phyloP scores from a whole-genome alignment of 2,329 filamentous ascomycete genomes.

The Leptodontidium sp. region DNA sequence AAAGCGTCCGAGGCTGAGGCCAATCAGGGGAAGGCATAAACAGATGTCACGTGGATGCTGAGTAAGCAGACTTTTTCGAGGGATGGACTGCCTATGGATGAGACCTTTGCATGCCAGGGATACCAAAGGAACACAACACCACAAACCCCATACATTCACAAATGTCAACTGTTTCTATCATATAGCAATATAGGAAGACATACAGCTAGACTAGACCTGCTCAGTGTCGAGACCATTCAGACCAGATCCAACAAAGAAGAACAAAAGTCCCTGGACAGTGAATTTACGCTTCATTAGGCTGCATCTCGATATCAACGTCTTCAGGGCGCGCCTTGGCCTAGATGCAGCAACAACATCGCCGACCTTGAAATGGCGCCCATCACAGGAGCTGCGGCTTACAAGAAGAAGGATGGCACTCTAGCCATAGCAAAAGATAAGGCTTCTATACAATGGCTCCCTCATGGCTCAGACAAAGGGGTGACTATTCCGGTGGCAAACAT shows the following conservation, averaged over 20 bases:
- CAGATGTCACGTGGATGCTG: not conserved
- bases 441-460: conserved; percentile 82
- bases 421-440: conserved; percentile 76
- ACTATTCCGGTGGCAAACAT: conserved; percentile 79
- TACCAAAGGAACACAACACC: not conserved
- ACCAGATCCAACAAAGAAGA: not conserved
- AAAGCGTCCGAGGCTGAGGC: not conserved
- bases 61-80: not conserved
- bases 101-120: not conserved
- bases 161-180: not conserved
- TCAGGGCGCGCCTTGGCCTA: conserved; percentile 14
- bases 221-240: not conserved
- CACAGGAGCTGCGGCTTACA: conserved; percentile 77
- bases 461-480: conserved; percentile 68
- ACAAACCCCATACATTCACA: not conserved
- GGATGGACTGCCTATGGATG: no score
- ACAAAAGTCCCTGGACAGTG: not conserved
- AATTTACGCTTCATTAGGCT: conserved; percentile 4
- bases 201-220: no score
- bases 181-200: no score
- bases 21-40: conserved; percentile 6
- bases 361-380: conserved; percentile 50
- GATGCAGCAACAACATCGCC: conserved; percentile 22
- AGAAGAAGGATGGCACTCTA: conserved; percentile 93
- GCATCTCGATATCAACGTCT: conserved; percentile 18